A percentile compares a stretch with the other conserved stretches of the same genome.
phyloP scores from a whole-genome alignment of 2,329 filamentous ascomycete species.

The Nigrospora osmanthi region DNA sequence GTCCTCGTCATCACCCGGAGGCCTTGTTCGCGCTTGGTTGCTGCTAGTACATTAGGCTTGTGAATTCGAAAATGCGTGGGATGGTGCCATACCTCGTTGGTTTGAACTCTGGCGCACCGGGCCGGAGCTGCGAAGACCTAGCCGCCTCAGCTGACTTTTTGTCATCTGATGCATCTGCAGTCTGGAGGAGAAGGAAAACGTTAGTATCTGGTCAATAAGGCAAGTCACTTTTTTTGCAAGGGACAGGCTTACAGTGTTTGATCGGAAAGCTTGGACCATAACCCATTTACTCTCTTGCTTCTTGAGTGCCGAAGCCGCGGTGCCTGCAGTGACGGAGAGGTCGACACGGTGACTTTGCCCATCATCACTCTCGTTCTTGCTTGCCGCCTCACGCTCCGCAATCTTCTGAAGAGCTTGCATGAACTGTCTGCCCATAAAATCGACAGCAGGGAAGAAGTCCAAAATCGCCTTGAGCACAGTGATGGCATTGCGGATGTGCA shows the following conservation, averaged over 20 bases:
- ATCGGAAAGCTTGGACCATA: conserved; percentile 65
- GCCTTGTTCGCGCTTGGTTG: conserved; percentile 8
- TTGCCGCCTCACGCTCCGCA: conserved; percentile 48
- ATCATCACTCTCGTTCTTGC: conserved; percentile 36
- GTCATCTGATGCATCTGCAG: conserved; percentile 28
- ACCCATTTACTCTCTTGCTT: conserved; percentile 62
- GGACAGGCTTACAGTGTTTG: conserved; percentile 47
- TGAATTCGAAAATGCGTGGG: background rate
- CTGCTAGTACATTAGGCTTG: background rate
- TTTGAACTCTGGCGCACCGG: conserved; percentile 59
- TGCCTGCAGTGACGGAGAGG: conserved; percentile 65
- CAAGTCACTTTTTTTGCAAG: conserved; percentile 25
- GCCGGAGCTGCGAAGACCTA: conserved; percentile 37
- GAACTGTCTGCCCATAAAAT: conserved; percentile 73
- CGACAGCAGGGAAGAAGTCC: conserved; percentile 78
- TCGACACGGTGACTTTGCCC: conserved; percentile 60
- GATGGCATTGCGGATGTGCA: conserved; percentile 95
- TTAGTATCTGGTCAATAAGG: background rate
- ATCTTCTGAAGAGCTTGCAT: conserved; percentile 59
- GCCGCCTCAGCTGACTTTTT: conserved; percentile 26
- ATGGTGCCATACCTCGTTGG: conserved; percentile 30
- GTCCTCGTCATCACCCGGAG: conserved; percentile 53
- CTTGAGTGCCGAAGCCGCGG: conserved; percentile 62
- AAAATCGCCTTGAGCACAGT: conserved; percentile 76
- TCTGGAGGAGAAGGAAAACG: conserved; percentile 23